Evolutionary conservation across 345 rosid species (phyloP).

Genomic region (Brassica rapa): DNA sequence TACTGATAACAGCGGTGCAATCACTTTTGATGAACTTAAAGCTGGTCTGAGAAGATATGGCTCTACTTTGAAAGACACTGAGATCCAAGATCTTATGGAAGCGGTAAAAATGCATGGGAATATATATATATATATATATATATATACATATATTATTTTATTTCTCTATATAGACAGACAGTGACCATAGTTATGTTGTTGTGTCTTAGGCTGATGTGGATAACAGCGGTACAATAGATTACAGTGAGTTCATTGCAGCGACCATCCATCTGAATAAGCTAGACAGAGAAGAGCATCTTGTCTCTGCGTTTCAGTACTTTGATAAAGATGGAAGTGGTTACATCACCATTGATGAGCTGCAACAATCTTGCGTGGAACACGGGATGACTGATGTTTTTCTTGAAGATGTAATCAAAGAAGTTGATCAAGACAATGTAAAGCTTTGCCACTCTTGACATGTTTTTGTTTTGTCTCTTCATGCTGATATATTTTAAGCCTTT

Average conservation of each 20-base stretch:
- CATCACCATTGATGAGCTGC: constrained; percentile 96
- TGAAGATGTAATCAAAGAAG: constrained; percentile 94
- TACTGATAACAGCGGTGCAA: constrained; percentile 96
- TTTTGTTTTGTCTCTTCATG: not conserved
- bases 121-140: too few relatives aligned
- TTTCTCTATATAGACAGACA: not conserved
- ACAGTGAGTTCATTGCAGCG: constrained; percentile 96
- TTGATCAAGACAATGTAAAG: constrained; percentile 95
- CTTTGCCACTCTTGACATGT: not conserved
- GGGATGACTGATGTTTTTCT: constrained; percentile 89
- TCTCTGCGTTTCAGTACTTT: constrained; percentile 92
- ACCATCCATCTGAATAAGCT: constrained; percentile 94
- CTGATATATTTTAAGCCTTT: not conserved
- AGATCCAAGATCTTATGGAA: constrained; percentile 97
- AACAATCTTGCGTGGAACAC: constrained; percentile 92
- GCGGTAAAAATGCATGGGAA: constrained; percentile 58
- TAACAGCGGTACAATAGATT: constrained; percentile 97
- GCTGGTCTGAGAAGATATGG: constrained; percentile 97
- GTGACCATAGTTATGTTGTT: constrained; percentile 1
- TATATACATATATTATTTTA: not conserved
- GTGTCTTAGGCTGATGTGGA: constrained; percentile 88
- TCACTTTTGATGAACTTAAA: constrained; percentile 96
- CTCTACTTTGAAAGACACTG: constrained; percentile 88
- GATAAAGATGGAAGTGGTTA: constrained; percentile 98
- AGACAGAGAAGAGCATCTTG: constrained; percentile 98